phyloP scores from a whole-genome alignment of 1,139 yeast genomes.

The Debaryomycetaceae sp. region DNA sequence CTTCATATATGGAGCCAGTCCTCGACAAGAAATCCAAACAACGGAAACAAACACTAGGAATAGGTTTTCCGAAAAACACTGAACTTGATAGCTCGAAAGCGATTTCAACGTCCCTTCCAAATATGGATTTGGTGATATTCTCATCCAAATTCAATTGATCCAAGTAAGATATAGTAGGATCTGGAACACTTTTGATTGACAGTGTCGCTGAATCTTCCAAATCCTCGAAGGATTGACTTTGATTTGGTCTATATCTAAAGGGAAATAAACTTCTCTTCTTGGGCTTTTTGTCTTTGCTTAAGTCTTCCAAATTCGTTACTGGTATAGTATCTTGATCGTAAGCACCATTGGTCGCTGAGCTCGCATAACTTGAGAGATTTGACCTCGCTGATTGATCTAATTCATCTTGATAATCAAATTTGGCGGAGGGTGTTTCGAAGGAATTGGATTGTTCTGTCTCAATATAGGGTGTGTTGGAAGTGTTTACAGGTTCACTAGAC shows the following conservation, averaged over 20 bases:
- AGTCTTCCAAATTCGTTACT: conserved; percentile 5
- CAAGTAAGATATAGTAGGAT: conserved; percentile 28
- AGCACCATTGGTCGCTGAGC: neutral
- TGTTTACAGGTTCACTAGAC: conserved; percentile 19
- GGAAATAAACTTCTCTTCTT: conserved; percentile 62
- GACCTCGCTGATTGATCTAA: conserved; percentile 6
- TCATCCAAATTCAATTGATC: conserved; percentile 40
- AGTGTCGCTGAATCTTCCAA: conserved; percentile 1
- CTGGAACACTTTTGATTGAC: conserved; percentile 7
- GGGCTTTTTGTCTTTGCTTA: conserved; percentile 37
- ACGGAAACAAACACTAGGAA: conserved; percentile 78
- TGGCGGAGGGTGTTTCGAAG: conserved; percentile 9
- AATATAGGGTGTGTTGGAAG: conserved; percentile 11
- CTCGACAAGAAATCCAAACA: conserved; percentile 68
- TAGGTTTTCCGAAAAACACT: conserved; percentile 38
- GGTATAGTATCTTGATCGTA: neutral
- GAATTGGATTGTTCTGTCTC: conserved; percentile 3
- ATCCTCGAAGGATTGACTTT: conserved; percentile 1
- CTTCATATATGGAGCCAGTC: conserved; percentile 75
- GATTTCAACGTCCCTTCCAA: conserved; percentile 62
- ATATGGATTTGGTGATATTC: conserved; percentile 40
- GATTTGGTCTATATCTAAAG: conserved; percentile 37
- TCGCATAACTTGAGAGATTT: neutral
- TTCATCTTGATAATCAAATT: conserved; percentile 15
- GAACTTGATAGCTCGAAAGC: conserved; percentile 52